A percentile compares a stretch with the other conserved stretches of the same genome.
These are phyloP conservation scores for Aspergillus floridensis DNA, from an alignment of 2,329 filamentous ascomycete species.

Conservation along the genomic window DNA sequence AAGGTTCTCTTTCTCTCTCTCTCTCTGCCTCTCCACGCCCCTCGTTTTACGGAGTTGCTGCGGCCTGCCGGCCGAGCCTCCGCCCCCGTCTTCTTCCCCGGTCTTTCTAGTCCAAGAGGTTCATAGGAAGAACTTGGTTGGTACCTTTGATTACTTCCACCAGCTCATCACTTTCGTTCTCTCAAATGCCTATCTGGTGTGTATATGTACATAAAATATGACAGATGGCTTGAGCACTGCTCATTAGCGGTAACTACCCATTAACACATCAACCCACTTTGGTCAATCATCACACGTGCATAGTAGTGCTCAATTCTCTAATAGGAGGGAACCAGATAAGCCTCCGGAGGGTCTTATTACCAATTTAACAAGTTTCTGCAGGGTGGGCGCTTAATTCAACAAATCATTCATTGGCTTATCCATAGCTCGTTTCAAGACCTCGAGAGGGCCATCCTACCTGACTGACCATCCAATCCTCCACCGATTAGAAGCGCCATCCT, in stretches of 20 bases:
- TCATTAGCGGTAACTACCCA: too few relatives aligned
- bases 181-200: too few relatives aligned
- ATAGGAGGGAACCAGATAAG: too few relatives aligned
- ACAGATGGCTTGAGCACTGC: too few relatives aligned
- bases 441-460: background rate
- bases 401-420: background rate
- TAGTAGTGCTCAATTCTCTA: too few relatives aligned
- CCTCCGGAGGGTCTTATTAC: too few relatives aligned
- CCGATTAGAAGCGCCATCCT: background rate
- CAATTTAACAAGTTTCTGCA: background rate
- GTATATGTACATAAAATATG: too few relatives aligned
- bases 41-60: background rate
- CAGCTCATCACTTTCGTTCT: too few relatives aligned
- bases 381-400: background rate
- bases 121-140: too few relatives aligned
- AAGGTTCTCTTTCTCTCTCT: background rate
- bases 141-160: too few relatives aligned
- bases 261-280: too few relatives aligned
- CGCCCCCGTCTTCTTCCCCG: background rate
- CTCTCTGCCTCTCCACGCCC: background rate
- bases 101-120: background rate
- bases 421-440: background rate
- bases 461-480: background rate
- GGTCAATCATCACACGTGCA: too few relatives aligned
- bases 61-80: slow-evolving; percentile 1